phyloP scores from a whole-genome alignment of 2,329 filamentous ascomycete genomes.

The Blumeriella jaapii region DNA sequence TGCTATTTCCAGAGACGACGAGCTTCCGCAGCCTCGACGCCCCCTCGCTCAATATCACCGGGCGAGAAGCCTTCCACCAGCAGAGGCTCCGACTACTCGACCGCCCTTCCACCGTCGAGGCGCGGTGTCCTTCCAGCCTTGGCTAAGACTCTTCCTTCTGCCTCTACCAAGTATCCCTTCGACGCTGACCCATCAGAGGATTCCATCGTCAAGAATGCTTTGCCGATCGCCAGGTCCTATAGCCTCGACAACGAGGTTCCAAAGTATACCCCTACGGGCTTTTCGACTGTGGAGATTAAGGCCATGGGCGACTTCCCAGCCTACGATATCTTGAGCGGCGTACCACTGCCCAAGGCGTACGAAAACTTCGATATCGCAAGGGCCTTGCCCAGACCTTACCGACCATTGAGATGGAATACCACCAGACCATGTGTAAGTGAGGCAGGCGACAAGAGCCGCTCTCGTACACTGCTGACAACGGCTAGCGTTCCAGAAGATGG shows the following conservation, averaged over 20 bases:
- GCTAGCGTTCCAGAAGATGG: conserved; percentile 63
- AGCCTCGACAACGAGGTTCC: conserved; percentile 17
- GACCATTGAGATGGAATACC: conserved; percentile 78
- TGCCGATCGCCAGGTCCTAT: conserved; percentile 21
- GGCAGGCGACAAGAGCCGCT: not conserved
- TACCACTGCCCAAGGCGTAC: conserved; percentile 57
- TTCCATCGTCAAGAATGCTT: conserved; percentile 12
- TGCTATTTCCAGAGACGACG: conserved; percentile 22
- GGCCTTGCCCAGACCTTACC: conserved; percentile 62
- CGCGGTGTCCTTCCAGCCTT: conserved; percentile 20
- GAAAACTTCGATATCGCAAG: conserved; percentile 54
- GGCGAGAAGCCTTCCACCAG: conserved; percentile 9
- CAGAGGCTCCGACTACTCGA: conserved; percentile 14
- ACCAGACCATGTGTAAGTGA: conserved; percentile 78
- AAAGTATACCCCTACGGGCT: conserved; percentile 53
- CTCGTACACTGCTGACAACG: conserved; percentile 6
- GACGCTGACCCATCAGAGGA: conserved; percentile 14
- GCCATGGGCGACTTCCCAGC: conserved; percentile 67
- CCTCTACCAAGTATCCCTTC: conserved; percentile 13
- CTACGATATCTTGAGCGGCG: conserved; percentile 63
- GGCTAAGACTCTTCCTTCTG: conserved; percentile 13
- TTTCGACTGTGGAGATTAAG: conserved; percentile 58
- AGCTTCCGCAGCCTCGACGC: conserved; percentile 24
- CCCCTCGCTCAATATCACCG: conserved; percentile 24
- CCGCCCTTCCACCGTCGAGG: conserved; percentile 23